phyloP scores from a whole-genome alignment of 805 yeast species.

The Pichia rugopelliculosa region DNA sequence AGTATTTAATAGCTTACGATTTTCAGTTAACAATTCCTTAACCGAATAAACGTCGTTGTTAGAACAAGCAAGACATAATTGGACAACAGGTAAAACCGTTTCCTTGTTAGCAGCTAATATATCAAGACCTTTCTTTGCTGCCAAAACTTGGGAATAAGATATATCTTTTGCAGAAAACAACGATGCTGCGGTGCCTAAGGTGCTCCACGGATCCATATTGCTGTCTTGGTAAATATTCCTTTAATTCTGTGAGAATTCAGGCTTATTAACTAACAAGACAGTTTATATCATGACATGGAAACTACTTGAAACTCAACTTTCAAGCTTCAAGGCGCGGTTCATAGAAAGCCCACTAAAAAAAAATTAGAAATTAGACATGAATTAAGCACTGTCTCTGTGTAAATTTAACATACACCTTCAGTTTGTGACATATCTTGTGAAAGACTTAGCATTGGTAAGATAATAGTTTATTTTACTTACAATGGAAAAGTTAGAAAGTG shows the following conservation, averaged over 20 bases:
- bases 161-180: conserved; percentile 21
- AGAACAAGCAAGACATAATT: conserved; percentile 33
- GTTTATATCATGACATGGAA: too few species aligned
- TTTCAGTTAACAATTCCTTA: conserved; percentile 21
- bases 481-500: not conserved
- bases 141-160: conserved; percentile 27
- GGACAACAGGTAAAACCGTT: conserved; percentile 18
- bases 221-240: not conserved
- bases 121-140: conserved; percentile 31
- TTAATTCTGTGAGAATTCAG: not conserved
- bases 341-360: not conserved
- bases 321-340: not conserved
- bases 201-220: conserved; percentile 30
- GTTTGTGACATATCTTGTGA: not conserved
- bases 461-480: not conserved
- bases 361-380: not conserved
- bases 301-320: not conserved
- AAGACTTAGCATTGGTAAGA: not conserved
- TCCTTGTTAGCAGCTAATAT: conserved; percentile 25
- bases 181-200: conserved; percentile 9
- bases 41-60: conserved; percentile 30
- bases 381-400: not conserved
- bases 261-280: too few species aligned
- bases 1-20: conserved; percentile 18
- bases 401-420: too few species aligned